Evolutionary conservation across 495 filamentous ascomycete species (phyloP).

Genomic region (Annulohypoxylon moriforme): DNA sequence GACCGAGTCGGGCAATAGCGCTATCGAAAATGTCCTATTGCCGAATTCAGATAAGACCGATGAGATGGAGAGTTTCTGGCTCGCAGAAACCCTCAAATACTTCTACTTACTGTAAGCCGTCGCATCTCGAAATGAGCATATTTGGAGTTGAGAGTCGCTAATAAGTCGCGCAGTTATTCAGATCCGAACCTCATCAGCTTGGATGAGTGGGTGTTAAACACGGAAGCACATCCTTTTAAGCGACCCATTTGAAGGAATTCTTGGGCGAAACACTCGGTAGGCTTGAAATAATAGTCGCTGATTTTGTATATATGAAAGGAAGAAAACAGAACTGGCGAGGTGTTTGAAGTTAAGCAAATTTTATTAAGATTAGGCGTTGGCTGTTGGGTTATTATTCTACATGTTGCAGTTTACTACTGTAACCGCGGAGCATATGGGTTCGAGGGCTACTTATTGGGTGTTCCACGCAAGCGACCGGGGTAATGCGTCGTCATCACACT

Average conservation of each 20-base stretch:
- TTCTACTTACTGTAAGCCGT: constrained; percentile 89
- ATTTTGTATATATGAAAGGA: constrained; percentile 24
- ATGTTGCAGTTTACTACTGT: not conserved
- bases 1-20: constrained; percentile 74
- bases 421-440: constrained; percentile 4
- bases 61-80: constrained; percentile 73
- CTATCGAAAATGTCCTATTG: constrained; percentile 78
- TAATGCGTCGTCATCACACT: constrained; percentile 41
- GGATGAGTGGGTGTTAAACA: constrained; percentile 86
- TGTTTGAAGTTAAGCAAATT: not conserved
- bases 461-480: constrained; percentile 37
- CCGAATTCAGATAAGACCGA: constrained; percentile 50
- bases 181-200: constrained; percentile 74
- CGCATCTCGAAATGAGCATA: not conserved
- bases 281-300: not conserved
- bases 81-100: constrained; percentile 90
- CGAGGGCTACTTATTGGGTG: constrained; percentile 25
- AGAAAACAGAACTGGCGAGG: not conserved
- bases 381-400: not conserved
- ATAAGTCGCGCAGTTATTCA: constrained; percentile 42
- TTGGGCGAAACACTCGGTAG: not conserved
- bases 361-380: constrained; percentile 2
- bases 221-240: constrained; percentile 68
- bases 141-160: not conserved
- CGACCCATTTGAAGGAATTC: constrained; percentile 52